Conservation (phyloP, 1,284 basidiomycete genomes). For the Sanguinoderma infundibulare region DNA sequence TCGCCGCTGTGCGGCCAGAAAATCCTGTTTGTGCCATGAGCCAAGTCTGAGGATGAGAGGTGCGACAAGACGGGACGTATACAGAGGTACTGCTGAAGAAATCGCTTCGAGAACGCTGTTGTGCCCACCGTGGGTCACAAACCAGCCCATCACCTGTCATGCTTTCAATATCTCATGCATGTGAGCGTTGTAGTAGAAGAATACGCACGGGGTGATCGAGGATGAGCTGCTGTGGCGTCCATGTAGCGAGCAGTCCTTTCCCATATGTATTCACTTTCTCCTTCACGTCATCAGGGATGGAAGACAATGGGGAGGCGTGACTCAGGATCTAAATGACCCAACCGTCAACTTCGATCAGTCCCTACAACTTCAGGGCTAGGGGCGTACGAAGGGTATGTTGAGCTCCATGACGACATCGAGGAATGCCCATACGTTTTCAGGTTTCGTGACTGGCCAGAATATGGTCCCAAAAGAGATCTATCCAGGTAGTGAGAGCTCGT, state of each 20-base stretch:
- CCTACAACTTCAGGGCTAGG: neutral
- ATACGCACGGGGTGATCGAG: slow-evolving; percentile 27
- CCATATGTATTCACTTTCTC: slow-evolving; percentile 19
- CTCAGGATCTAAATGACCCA: slow-evolving; percentile 25
- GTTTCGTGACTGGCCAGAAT: slow-evolving; percentile 17
- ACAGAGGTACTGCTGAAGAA: slow-evolving; percentile 25
- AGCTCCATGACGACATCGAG: slow-evolving; percentile 21
- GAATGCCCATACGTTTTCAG: slow-evolving; percentile 16
- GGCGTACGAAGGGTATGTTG: too few species aligned
- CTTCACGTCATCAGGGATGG: too few species aligned
- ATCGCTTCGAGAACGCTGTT: slow-evolving; percentile 26
- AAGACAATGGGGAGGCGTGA: slow-evolving; percentile 18
- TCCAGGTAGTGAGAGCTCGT: too few species aligned
- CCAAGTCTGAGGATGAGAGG: neutral
- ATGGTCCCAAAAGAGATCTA: too few species aligned
- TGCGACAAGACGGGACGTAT: neutral
- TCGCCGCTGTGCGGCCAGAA: too few species aligned
- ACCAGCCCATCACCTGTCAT: too few species aligned
- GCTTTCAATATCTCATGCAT: too few species aligned
- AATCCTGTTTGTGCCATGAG: slow-evolving; percentile 4
- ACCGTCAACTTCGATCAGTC: neutral
- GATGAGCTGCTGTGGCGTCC: slow-evolving; percentile 29
- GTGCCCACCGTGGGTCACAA: slow-evolving; percentile 31
- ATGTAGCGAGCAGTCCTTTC: slow-evolving; percentile 19
- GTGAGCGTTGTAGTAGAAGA: too few species aligned